phyloP scores from a whole-genome alignment of 169 alveolate species.

The Plasmodium adleri region DNA sequence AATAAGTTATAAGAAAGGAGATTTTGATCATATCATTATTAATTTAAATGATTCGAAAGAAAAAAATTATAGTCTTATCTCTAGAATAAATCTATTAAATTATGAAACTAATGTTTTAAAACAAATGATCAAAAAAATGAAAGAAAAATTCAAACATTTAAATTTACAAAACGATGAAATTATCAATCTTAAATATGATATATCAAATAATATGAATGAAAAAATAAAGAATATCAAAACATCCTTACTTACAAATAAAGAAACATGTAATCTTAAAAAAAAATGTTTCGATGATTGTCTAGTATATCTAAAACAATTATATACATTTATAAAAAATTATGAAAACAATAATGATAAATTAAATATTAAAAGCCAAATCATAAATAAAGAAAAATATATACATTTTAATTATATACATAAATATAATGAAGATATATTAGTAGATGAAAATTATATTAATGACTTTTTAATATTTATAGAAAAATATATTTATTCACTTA shows the following conservation, averaged over 20 bases:
- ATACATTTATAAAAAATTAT: conserved; percentile 58
- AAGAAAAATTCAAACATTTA: conserved; percentile 52
- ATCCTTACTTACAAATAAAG: conserved; percentile 54
- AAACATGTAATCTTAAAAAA: conserved; percentile 66
- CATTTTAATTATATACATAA: conserved; percentile 73
- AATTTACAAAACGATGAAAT: conserved; percentile 66
- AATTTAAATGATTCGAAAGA: conserved; percentile 75
- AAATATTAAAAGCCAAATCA: conserved; percentile 62
- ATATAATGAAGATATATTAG: conserved; percentile 64
- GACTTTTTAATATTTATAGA: conserved; percentile 72
- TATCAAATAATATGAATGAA: conserved; percentile 60
- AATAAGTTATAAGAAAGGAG: conserved; percentile 62
- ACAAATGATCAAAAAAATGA: conserved; percentile 68
- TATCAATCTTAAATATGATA: conserved; percentile 27
- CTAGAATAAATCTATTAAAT: conserved; percentile 68
- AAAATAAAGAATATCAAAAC: conserved; percentile 53
- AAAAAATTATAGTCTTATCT: conserved; percentile 71
- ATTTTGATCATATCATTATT: conserved; percentile 71
- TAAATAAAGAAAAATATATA: conserved; percentile 60
- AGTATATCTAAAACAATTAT: conserved; percentile 38
- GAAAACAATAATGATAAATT: conserved; percentile 68
- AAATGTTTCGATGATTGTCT: conserved; percentile 71
- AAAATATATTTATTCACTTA: conserved; percentile 68
- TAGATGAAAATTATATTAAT: conserved; percentile 62
- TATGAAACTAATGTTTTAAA: conserved; percentile 69